Base-by-base conservation (phyloP, 768 basidiomycete genomes). In the Pulveroboletus sp. region DNA sequence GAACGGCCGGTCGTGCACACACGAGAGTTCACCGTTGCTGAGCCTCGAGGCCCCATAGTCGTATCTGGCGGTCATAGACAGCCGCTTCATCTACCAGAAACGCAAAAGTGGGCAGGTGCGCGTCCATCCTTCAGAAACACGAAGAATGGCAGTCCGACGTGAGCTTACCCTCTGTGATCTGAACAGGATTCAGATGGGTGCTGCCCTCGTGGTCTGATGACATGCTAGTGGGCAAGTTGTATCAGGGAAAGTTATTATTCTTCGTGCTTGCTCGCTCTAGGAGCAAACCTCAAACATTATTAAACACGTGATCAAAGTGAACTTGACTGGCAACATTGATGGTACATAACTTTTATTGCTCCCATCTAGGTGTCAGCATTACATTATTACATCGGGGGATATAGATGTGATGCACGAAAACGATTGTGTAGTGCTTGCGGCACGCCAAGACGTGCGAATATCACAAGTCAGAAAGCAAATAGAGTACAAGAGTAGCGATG, bases 11-110 rank as follows among this genome's bases (percentile, higher is more conserved):
- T 31, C 27, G 6, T 24, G 10, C 14, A 38, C 14, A 40, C 40
- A 36, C 14, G 18, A 6, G 33, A 55, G 60, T 73, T 52, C 58
- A 90, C 93, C 87, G 80, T 71, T 96, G 92, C 67, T 99, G 96
- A 32, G 96, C 96, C 67, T 97, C 96, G 37, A 97, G 81, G 39
- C 96, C 96, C 96, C 96, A 99, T 58, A 97, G 72, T 28, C 95
- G 83, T 74, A 98, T 96, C 69, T 98, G 94, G 26, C 95, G 84
- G 68, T 98, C 96, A 68, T 98, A 96, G 24, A 96, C 78, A 12
- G 88, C 90, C n/a, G 81, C 83, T 57, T 85, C 79, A 60, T 81
- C 79, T 81, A 50, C 38, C 14, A 38, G 30, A 35, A 30, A 41
- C 15, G 32, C 21, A 18, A 40, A 31, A 46, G 35, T 15, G 41